phyloP scores from a whole-genome alignment of 2,329 filamentous ascomycete species.

The Cladosporium cucumerinum region DNA sequence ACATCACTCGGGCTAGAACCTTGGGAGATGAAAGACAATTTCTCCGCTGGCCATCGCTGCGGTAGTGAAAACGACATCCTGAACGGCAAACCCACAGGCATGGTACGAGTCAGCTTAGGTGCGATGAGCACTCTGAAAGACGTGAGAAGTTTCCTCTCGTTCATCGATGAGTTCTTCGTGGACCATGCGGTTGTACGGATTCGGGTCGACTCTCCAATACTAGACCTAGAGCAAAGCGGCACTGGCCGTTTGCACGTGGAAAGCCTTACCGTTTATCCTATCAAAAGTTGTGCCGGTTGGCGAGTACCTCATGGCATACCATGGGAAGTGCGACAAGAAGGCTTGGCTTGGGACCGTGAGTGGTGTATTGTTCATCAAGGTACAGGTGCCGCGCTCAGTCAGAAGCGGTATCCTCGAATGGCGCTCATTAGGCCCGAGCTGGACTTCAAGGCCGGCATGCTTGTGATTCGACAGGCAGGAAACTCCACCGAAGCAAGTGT shows the following conservation, averaged over 20 bases:
- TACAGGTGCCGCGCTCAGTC: slow-evolving; percentile 78
- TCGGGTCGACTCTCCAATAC: slow-evolving; percentile 6
- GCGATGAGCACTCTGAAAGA: slow-evolving; percentile 82
- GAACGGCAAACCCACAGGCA: slow-evolving; percentile 79
- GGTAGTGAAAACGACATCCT: slow-evolving; percentile 79
- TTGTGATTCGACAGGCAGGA: slow-evolving; percentile 55
- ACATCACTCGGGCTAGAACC: slow-evolving; percentile 67
- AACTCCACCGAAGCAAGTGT: slow-evolving; percentile 38
- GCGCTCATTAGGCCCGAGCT: slow-evolving; percentile 72
- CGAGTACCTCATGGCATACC: slow-evolving; percentile 57
- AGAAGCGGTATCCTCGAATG: slow-evolving; percentile 88
- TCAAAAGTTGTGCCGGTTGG: slow-evolving; percentile 90
- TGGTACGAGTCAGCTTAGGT: slow-evolving; percentile 80
- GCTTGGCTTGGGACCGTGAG: slow-evolving; percentile 89
- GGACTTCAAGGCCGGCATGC: slow-evolving; percentile 63
- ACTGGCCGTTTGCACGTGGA: slow-evolving; percentile 43
- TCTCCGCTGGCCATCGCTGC: slow-evolving; percentile 79
- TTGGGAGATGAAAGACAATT: slow-evolving; percentile 81
- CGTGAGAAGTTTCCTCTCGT: slow-evolving; percentile 62
- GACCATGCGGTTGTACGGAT: slow-evolving; percentile 16
- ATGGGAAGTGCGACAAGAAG: slow-evolving; percentile 80
- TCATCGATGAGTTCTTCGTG: slow-evolving; percentile 34
- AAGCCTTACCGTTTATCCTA: slow-evolving; percentile 68
- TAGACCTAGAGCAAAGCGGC: not conserved
- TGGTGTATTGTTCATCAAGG: slow-evolving; percentile 92